Base-by-base conservation (phyloP, 164 flowering plant species). In the Saururus chinensis region DNA sequence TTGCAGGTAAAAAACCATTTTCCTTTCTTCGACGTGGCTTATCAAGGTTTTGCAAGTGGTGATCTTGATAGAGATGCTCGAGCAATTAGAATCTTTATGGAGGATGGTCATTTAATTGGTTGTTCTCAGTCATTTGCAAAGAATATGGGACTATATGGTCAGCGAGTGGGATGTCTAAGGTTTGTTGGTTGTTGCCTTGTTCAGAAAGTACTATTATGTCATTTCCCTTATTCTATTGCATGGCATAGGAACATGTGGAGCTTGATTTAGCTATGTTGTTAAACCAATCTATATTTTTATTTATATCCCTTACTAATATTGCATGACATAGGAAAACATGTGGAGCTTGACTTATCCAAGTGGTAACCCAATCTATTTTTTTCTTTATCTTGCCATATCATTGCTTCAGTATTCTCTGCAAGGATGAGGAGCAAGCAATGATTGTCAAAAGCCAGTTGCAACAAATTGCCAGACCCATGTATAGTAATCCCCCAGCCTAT, bases 1-100 rank as follows among this genome's bases (percentile, higher is more conserved):
- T 74, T 74, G 42, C 80, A 92, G 98, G 85, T 67, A 19, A 89
- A 93, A 72, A 86, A 84, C 49, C 97, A 89, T 75, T 86, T 93
- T 69, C 79, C 97, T 24, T 85, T 93, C 74, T 93, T 93, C 74
- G 98, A 93, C 76, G 90, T 89, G 97, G 98, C 98, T 60, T 93
- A 93, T 77, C 98, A 90, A 86, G 98, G 98, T 64, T 93, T 93
- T 81, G 98, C 97, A 24, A 93, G 88, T 76, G 97, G 98, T 67
- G 90, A 86, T 74, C 95, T 96, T 56, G 91, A 93, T 68, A 84
- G 76, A 71, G 98, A 93, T 82, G 97, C 95, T 56, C 86, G 81
- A 60, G 74, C 98, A 52, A 90, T 93, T 66, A 76, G 95, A 69
- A 88, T 93, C 64, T 93, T 93, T 66, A 92, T 90, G n/a, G 84